These are phyloP conservation scores for Pichia sp. DNA, from an alignment of 1,139 yeast genomes.

Conservation along the genomic window DNA sequence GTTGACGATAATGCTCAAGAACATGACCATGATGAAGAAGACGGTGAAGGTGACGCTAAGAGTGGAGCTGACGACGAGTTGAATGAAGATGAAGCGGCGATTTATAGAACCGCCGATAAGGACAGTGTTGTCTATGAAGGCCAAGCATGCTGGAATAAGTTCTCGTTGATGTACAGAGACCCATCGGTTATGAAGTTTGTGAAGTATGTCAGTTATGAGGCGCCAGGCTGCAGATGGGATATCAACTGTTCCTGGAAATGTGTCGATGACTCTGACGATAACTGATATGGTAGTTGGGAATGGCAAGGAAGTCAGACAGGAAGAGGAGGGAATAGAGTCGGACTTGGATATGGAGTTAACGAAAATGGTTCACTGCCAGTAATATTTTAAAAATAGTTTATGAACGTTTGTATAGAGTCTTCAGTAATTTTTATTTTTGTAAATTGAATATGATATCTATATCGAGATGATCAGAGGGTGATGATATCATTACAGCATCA, in stretches of 20 bases:
- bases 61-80: constrained; percentile 53
- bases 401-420: too few relatives aligned
- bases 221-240: constrained; percentile 95
- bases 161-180: constrained; percentile 79
- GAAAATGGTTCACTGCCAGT: too few relatives aligned
- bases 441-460: too few relatives aligned
- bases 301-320: too few relatives aligned
- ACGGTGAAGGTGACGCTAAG: constrained; percentile 33
- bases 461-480: too few relatives aligned
- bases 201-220: constrained; percentile 86
- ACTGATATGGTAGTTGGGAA: neutral
- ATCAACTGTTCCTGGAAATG: constrained; percentile 79
- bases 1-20: constrained; percentile 42
- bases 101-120: constrained; percentile 54
- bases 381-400: too few relatives aligned
- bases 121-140: constrained; percentile 80
- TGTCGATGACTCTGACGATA: constrained; percentile 32
- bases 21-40: constrained; percentile 33
- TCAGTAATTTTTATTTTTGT: too few relatives aligned
- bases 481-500: too few relatives aligned
- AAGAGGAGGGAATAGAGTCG: too few relatives aligned
- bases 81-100: constrained; percentile 53
- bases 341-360: too few relatives aligned
- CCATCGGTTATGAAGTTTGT: constrained; percentile 83
- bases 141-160: constrained; percentile 82